Base-by-base conservation (phyloP, 768 basidiomycete genomes). In the Mycena indigotica region DNA sequence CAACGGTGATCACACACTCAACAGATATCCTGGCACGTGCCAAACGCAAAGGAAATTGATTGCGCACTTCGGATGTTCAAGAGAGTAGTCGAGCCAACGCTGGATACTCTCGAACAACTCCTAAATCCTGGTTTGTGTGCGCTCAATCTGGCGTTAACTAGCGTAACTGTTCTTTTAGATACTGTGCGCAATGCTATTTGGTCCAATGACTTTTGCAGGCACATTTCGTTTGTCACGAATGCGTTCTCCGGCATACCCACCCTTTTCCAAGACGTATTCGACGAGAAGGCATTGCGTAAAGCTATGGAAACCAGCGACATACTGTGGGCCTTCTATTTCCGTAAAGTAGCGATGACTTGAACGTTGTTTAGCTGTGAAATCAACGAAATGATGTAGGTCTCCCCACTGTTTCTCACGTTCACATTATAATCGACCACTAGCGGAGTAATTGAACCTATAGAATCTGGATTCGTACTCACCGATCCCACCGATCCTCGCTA, bases 201-300 rank as follows among this genome's bases (percentile, higher is more conserved):
- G 92, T 80, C 87, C 13, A 93, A 92, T 69, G 90, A 94, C 61
- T 92, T 94, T 67, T 94, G 92, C 52, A 89, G 88, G 32, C 82
- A 87, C 70, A 68, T 91, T 50, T 88, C 82, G 60, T 77, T 89
- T 50, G 84, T 94, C 51, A 86, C 87, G 55, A 85, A 89, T 66
- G 86, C 87, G 0, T 87, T 94, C 61, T 73, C 84, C 5, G 91
- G 91, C 2, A 85, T 89, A 23, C 86, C 90, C 0, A 87, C 88
- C 0, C 67, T 92, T 5, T 73, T 79, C 38, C 82, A 81, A 64
- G 83, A 89, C 56, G 67, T 72, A 28, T 77, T 83, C 29, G 73
- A 81, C 0, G 68, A 77, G 24, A 77, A 84, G n/a, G 82, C 85
- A 21, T 69, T 81, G 3, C 65, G 68, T 6, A 67, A 73, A 4